Evolutionary conservation across 164 flowering plant genomes (phyloP), one percentile per base, ranked within the genome.

Genomic region (Vitis amurensis): DNA sequence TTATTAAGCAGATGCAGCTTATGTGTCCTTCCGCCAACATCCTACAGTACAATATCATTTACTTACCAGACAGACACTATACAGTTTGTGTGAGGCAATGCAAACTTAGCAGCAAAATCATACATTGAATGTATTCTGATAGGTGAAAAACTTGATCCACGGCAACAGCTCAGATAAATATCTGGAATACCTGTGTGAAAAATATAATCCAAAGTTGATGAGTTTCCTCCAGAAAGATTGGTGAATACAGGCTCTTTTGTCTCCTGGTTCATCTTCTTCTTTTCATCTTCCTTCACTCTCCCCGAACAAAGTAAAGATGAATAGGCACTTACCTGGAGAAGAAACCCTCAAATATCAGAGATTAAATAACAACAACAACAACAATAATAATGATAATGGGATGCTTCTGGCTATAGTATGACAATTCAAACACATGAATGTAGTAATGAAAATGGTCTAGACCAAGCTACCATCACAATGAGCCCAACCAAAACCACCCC

Each of bases 251-350:
- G 86, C 73, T 85, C 88, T 16, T 52, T 30, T 4, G 78, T 71
- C 8, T 37, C 2, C 12, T 58, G 53, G 47, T 76, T 50, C 63
- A 75, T 82, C 61, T 59, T 74, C 11, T 10, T 30, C 48, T 11
- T 56, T 17, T 66, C 23, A 11, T 56, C 63, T 66, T 77, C 58
- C 19, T 70, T 67, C 5, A 55, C 47, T 3, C 60, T 16, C 9
- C 10, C 56, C n/a, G 75, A 19, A 29, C 19, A 47, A 37, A 57
- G 52, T 6, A 78, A 66, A 17, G 78, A 70, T 55, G 81, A 55
- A 74, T 85, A 82, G 68, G 86, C 88, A 77, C 86, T 85, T n/a
- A 14, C 82, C 88, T 85, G 81, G 17, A 73, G 47, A 61, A 58
- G 57, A 11, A 72, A 23, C 50, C 47, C 5, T n/a, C 37, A 52